A percentile compares a stretch with the other conserved stretches of the same genome.
phyloP scores from a whole-genome alignment of 1,284 basidiomycete genomes.

The Marasmius oreades region DNA sequence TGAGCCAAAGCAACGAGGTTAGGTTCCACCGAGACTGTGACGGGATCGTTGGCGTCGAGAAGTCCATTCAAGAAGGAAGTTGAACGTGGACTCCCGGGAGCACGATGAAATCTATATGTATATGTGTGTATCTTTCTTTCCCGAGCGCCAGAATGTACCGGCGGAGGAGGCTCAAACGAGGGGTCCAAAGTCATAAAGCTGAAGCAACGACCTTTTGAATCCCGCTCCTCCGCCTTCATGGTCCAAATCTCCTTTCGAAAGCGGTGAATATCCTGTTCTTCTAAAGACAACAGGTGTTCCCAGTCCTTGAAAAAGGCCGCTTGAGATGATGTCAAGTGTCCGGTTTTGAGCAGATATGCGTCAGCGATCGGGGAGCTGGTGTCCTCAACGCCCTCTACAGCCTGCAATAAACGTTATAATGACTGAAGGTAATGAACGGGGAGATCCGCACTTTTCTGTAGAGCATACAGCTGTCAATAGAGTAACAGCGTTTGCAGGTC shows the following conservation, averaged over 20 bases:
- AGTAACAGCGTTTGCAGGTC: conserved; percentile 81
- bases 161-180: conserved; percentile 23
- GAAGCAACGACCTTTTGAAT: conserved; percentile 80
- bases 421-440: conserved; percentile 7
- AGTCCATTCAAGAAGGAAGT: conserved; percentile 73
- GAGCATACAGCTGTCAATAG: conserved; percentile 87
- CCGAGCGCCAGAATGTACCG: conserved; percentile 19
- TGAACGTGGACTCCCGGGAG: conserved; percentile 11
- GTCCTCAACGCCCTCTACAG: conserved; percentile 64
- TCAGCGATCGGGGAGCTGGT: conserved; percentile 67
- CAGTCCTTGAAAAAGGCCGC: conserved; percentile 85
- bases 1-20: conserved; percentile 79
- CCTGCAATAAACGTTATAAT: conserved; percentile 36
- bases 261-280: conserved; percentile 83
- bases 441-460: conserved; percentile 74
- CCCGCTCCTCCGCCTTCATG: conserved; percentile 76
- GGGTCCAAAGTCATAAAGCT: conserved; percentile 69
- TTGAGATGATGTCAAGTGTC: conserved; percentile 72
- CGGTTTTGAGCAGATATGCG: conserved; percentile 76
- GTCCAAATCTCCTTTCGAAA: conserved; percentile 95
- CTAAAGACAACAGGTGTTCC: conserved; percentile 85
- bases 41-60: conserved; percentile 76
- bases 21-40: conserved; percentile 85
- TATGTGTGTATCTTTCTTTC: conserved; percentile 65
- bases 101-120: conserved; percentile 31